Base-by-base conservation (phyloP, 805 yeast species). In the Candida sonorensis region DNA sequence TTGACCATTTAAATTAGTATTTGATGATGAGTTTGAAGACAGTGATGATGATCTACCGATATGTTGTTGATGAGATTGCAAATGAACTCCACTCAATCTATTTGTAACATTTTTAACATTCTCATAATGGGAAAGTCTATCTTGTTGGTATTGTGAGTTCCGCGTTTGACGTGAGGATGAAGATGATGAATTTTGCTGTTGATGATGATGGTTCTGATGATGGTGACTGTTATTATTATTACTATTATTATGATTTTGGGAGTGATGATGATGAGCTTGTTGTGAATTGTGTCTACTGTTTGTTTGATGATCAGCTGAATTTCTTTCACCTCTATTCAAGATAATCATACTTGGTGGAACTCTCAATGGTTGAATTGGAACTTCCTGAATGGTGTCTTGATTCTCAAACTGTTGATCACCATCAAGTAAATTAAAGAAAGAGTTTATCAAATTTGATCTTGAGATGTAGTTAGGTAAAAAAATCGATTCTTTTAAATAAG, bases 381-480 rank as follows among this genome's bases (percentile, higher is more conserved):
- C 20, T 18, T 18, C 8, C 9, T 38, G 46, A n/a, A 41, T 26
- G 5, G 45, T 40, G 23, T 41, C 44, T 17, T 34, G 30, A 29
- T 32, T 35, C 5, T 42, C 36, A 14, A 46, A 45, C 45, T 75
- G 82, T 37, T 68, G 67, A 53, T 82, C 90, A 29, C 81, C 82
- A 3, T 72, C 72, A 25, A 72, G 59, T 4, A 84, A 55, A 6
- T 75, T 80, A 56, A 92, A 92, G 33, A 92, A 67, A 23, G 71
- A 66, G 40, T 75, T 71, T 2, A 87, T 94, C 36, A 77, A 72
- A 19, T 67, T 69, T 11, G 82, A 75, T 34, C 75, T 71, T 2
- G 92, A 74, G 19, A 92, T 82, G 46, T 87, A 78, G 10, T 64
- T 60, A 0, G 97, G 97, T 49, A 90, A 66, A 26, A 72, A 66